Evolutionary conservation across 805 yeast species (phyloP), one percentile per base, ranked within the genome.

Genomic region (Candida chauliodis): DNA sequence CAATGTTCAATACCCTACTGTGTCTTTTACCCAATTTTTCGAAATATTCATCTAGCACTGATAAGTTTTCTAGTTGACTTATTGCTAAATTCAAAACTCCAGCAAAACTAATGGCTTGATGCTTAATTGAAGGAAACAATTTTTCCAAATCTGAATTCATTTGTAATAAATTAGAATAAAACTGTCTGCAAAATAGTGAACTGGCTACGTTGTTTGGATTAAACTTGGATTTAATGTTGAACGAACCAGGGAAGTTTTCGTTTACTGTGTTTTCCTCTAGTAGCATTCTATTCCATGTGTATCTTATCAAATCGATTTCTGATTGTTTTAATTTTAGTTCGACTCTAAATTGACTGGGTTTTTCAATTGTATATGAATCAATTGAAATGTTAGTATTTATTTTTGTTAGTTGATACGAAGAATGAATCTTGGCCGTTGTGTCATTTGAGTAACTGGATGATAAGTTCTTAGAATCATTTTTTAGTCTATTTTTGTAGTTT

Each of bases 101-200:
- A 0, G 91, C 88, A 64, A 86, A 81, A 6, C 90, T 75, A 11
- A 78, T 75, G 1, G 93, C 88, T 60, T 87, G 95, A 53, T 84
- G 89, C 45, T 75, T 74, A 46, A 85, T 77, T 5, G 85, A 77
- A 0, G 95, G 95, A 55, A 83, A 84, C 52, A 79, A 54, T 27
- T 64, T 69, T 47, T 81, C 87, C 44, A 87, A 65, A 10, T 63
- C 63, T 0, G 86, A 79, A 47, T 74, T 77, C 73, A 77, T 74
- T 0, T 75, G 57, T 26, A 85, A 62, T 36, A 86, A 59, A 52
- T 84, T 86, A 37, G 79, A 74, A 59, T 85, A 86, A 53, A 86
- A 75, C 55, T 86, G 95, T 38, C 80, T 71, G 52, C 91, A 84
- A 55, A 86, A 86, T 21, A 83, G 59, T 1, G 86, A 78, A 20